phyloP scores from a whole-genome alignment of 1,139 yeast genomes.

The Casaregolazyma lundiana region DNA sequence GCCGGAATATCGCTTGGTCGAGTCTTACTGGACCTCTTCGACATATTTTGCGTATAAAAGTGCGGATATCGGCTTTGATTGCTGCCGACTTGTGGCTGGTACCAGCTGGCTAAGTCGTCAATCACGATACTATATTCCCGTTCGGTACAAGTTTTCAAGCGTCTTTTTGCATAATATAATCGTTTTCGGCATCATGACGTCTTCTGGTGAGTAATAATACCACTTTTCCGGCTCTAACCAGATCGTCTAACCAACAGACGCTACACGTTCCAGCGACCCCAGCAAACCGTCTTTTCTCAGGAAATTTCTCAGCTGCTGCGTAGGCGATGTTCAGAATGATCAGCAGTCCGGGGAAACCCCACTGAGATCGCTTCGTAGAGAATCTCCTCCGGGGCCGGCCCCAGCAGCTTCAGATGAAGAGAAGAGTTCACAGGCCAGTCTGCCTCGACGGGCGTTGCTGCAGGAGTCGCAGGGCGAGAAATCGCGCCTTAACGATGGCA shows the following conservation, averaged over 20 bases:
- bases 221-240: neutral
- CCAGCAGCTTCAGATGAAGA: slow-evolving; percentile 2
- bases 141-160: too few relatives aligned
- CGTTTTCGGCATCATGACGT: neutral
- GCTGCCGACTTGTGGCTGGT: neutral
- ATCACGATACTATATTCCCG: too few relatives aligned
- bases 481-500: slow-evolving; percentile 8
- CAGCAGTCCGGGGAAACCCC: neutral
- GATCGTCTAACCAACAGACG: neutral
- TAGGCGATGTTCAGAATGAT: neutral
- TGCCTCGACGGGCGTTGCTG: slow-evolving; percentile 1
- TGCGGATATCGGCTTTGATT: neutral
- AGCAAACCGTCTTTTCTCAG: neutral
- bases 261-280: neutral
- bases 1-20: neutral
- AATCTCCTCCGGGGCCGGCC: neutral
- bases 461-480: slow-evolving; percentile 7
- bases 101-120: neutral
- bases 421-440: neutral
- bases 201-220: neutral
- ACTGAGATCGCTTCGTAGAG: neutral
- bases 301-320: neutral
- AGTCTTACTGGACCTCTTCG: too few relatives aligned
- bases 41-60: too few relatives aligned
- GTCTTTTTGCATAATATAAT: too few relatives aligned